Evolutionary conservation across 371 early-diverging fungal species (phyloP), one percentile per base, ranked within the genome.

Genomic region (Syncephalis plumigaleata): DNA sequence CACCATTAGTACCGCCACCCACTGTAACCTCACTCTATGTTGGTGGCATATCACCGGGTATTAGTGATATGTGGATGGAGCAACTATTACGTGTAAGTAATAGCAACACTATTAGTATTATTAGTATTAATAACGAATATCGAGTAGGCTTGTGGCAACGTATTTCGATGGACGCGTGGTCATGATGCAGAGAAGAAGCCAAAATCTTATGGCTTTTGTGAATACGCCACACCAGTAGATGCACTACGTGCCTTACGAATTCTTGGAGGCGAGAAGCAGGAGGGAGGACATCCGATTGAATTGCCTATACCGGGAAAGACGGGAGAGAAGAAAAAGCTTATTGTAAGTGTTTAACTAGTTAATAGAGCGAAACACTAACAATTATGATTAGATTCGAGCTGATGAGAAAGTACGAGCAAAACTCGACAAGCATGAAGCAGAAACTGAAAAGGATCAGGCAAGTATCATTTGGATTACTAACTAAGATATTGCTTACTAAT

Each of bases 171-270:
- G 88, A 85, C 79, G 50, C 75, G 84, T 20, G 70, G 81, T 21
- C 71, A 69, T 54, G 78, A 78, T 55, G 63, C 71, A 9, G 59
- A 72, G 3, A 79, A 78, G 3, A 71, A 70, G 20, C 77, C 80
- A 43, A 79, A 79, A 55, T 74, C 71, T 0, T 83, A n/a, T 64
- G 90, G 90, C 0, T 85, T 89, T 59, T 81, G 77, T 36, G 76
- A 80, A 20, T 89, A 77, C 55, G 77, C 70, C 15, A 69, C 79
- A 50, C 70, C 84, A 5, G 77, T 76, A 36, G 66, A 75, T 45
- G 67, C 81, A 1, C 55, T 82, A 39, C 59, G 76, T 39, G 79
- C 85, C 1, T 61, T 84, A 36, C 68, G 79, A 46, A 68, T 84
- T 1, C 50, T 86, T 42, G 81, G 81, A 23, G 80, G 81, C 18